phyloP scores from a whole-genome alignment of 2,329 filamentous ascomycete species.

The Trichoderma lentiforme region DNA sequence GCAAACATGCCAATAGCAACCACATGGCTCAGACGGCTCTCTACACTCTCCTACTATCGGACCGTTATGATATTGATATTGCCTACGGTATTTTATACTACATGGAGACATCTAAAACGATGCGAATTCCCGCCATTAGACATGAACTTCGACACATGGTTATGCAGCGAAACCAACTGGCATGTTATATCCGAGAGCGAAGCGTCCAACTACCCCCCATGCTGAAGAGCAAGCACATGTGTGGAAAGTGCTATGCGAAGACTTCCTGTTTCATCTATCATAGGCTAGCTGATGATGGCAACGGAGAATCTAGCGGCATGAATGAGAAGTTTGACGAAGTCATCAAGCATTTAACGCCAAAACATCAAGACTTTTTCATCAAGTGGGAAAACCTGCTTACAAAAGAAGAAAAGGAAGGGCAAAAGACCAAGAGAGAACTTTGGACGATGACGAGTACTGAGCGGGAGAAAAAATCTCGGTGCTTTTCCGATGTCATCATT shows the following conservation, averaged over 20 bases:
- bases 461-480: slow-evolving; percentile 82
- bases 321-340: slow-evolving; percentile 78
- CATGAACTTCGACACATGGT: slow-evolving; percentile 95
- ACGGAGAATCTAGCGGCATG: slow-evolving; percentile 76
- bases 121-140: slow-evolving; percentile 78
- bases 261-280: slow-evolving; percentile 91
- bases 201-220: slow-evolving; percentile 79
- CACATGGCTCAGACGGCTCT: slow-evolving; percentile 93
- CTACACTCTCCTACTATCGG: slow-evolving; percentile 87
- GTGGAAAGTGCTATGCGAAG: slow-evolving; percentile 86
- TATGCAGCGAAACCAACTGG: slow-evolving; percentile 87
- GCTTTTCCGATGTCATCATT: slow-evolving; percentile 84
- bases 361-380: slow-evolving; percentile 78
- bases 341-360: slow-evolving; percentile 70
- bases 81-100: slow-evolving; percentile 92
- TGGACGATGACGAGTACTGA: slow-evolving; percentile 95
- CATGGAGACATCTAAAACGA: slow-evolving; percentile 82
- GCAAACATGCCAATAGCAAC: slow-evolving; percentile 73
- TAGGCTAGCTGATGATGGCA: slow-evolving; percentile 80
- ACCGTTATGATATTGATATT: slow-evolving; percentile 91
- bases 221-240: slow-evolving; percentile 77
- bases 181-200: slow-evolving; percentile 78
- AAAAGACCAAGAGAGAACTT: slow-evolving; percentile 81
- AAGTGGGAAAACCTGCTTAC: slow-evolving; percentile 94
- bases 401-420: slow-evolving; percentile 87